Evolutionary conservation across 805 yeast species (phyloP).

Genomic region (Ogataea chonburiensis): DNA sequence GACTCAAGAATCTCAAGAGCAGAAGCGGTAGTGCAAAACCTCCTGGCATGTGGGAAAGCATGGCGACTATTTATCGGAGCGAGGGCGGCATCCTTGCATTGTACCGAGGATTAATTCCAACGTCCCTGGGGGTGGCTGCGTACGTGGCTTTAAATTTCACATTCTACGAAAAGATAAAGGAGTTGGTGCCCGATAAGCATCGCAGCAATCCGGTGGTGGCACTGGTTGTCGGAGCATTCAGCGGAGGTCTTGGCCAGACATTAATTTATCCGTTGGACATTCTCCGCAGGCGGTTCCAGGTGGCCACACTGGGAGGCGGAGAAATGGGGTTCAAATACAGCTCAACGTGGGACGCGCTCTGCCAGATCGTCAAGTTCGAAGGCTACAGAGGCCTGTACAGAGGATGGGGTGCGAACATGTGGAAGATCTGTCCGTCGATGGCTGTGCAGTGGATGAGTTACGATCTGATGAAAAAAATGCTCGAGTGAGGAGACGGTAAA

Average conservation of each 20-base stretch:
- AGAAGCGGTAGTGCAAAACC: constrained; percentile 39
- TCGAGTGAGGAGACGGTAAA: constrained; percentile 15
- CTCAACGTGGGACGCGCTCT: constrained; percentile 73
- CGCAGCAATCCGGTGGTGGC: constrained; percentile 46
- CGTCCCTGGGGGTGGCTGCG: constrained; percentile 92
- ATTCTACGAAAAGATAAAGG: constrained; percentile 79
- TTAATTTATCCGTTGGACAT: constrained; percentile 90
- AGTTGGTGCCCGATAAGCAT: constrained; percentile 38
- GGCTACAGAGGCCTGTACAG: constrained; percentile 72
- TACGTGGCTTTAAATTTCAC: constrained; percentile 93
- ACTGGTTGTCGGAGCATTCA: constrained; percentile 74
- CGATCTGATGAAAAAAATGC: constrained; percentile 61
- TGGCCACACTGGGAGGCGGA: constrained; percentile 73
- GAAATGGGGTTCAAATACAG: constrained; percentile 80
- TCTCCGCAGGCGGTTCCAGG: constrained; percentile 86
- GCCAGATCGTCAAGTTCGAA: constrained; percentile 66
- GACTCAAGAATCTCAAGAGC: constrained; percentile 49
- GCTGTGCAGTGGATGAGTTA: constrained; percentile 91
- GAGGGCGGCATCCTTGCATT: constrained; percentile 85
- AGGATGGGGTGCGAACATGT: constrained; percentile 75
- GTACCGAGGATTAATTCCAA: constrained; percentile 86
- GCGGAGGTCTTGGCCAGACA: constrained; percentile 90
- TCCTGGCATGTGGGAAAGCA: constrained; percentile 67
- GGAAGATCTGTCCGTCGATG: constrained; percentile 92
- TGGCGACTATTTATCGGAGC: constrained; percentile 55